Conservation (phyloP, 2,329 filamentous ascomycete genomes). For the Cercospora janseana region DNA sequence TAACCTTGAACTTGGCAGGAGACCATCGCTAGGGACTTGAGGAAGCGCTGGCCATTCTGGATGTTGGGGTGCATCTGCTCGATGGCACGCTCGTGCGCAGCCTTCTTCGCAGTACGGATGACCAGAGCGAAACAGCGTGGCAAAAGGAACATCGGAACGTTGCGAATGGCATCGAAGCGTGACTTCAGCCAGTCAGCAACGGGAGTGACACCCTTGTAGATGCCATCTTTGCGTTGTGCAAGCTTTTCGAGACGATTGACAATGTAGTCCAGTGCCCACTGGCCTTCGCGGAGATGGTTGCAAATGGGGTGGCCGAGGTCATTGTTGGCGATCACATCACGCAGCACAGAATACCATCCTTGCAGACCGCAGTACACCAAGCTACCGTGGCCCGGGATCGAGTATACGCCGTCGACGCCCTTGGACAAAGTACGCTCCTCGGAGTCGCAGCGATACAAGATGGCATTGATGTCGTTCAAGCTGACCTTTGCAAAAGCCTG, state of each 20-base stretch:
- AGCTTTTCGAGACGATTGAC: constrained; percentile 70
- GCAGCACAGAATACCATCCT: constrained; percentile 94
- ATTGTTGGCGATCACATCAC: constrained; percentile 81
- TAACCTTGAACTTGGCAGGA: constrained; percentile 87
- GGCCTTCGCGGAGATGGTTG: constrained; percentile 84
- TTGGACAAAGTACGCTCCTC: constrained; percentile 79
- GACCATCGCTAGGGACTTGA: constrained; percentile 85
- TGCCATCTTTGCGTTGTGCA: constrained; percentile 55
- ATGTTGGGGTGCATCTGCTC: constrained; percentile 77
- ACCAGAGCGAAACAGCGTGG: constrained; percentile 92
- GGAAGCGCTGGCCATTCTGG: constrained; percentile 78
- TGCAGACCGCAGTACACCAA: constrained; percentile 96
- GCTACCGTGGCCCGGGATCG: constrained; percentile 77
- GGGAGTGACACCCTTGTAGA: constrained; percentile 60
- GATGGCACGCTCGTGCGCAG: constrained; percentile 74
- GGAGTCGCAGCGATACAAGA: constrained; percentile 86
- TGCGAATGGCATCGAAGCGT: constrained; percentile 80
- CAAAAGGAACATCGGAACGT: constrained; percentile 81
- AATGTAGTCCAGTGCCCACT: constrained; percentile 91
- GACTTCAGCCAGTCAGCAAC: constrained; percentile 77
- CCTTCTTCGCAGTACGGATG: constrained; percentile 81
- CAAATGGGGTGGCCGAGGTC: constrained; percentile 90
- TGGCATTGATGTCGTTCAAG: constrained; percentile 83
- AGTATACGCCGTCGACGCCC: constrained; percentile 82
- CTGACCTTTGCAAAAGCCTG: constrained; percentile 72